Evolutionary conservation across 129 eudicot genomes (phyloP).

Genomic region (Dittrichia graveolens): DNA sequence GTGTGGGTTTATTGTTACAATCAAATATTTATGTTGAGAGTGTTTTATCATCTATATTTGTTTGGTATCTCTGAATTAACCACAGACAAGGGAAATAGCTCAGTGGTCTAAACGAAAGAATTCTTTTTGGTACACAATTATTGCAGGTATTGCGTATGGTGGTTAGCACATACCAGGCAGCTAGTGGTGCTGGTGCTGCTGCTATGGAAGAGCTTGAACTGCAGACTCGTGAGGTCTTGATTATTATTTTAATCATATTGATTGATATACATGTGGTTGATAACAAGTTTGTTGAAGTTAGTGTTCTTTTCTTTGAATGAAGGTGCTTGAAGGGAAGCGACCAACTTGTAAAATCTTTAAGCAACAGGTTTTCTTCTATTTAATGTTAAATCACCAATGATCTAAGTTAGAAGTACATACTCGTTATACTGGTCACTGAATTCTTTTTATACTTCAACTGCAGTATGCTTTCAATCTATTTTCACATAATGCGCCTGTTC

Average conservation of each 20-base stretch:
- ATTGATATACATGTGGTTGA: neutral
- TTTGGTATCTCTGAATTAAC: too few species aligned
- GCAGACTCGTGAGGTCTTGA: conserved; percentile 94
- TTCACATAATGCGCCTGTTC: conserved; percentile 96
- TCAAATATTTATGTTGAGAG: too few species aligned
- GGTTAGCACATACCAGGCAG: conserved; percentile 98
- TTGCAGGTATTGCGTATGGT: conserved; percentile 90
- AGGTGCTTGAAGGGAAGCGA: conserved; percentile 90
- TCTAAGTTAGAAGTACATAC: neutral
- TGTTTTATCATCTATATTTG: too few species aligned
- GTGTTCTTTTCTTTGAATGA: neutral
- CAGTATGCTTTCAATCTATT: conserved; percentile 99
- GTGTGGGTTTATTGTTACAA: too few species aligned
- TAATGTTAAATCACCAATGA: neutral
- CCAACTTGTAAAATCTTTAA: conserved; percentile 92
- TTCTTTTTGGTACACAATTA: neutral
- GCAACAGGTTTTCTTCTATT: conserved; percentile 62
- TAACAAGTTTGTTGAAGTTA: neutral
- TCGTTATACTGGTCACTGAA: neutral
- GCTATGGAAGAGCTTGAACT: conserved; percentile 98
- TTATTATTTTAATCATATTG: neutral
- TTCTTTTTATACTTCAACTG: conserved; percentile 25
- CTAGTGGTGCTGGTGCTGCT: conserved; percentile 99
- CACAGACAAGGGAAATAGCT: too few species aligned
- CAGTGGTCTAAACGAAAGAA: neutral